Base-by-base conservation (phyloP, 805 yeast genomes). In the Ogataea nakhonphanomensis region DNA sequence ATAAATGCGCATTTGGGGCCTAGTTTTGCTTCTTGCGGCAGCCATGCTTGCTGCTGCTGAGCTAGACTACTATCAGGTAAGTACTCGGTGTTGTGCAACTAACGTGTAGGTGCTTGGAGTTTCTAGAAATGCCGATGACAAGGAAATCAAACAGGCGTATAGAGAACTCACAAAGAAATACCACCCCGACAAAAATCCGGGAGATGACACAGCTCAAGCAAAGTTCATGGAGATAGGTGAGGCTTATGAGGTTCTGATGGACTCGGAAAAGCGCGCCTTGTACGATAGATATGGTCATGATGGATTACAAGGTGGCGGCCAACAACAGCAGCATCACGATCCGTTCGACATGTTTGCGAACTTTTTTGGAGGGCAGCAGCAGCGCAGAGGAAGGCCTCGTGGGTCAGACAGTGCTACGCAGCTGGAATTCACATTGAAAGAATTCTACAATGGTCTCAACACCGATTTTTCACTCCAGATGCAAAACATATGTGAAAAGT, bases 161-260 rank as follows among this genome's bases (percentile, higher is more conserved):
- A 70, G 95, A 50, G 74, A 78, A 41, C 65, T 91, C 48, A 81
- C 90, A 50, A 83, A 87, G 60, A 85, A 85, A 57, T 88, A 76
- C 63, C 99, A 91, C 58, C 99, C 99, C 2, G 99, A 91, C 64
- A 91, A 91, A 66, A 93, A 91, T 59, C 81, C 84, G 5, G 84
- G 82, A 6, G 77, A 82, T 52, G 88, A 86, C 7, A 83, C 75
- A 22, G 95, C 97, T 1, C 89, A 86, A 49, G 81, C 84, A 35
- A 81, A 77, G 64, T 93, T 90, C 60, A 81, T 93, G 36, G 95
- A 89, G 62, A 76, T 93, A 22, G 95, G 95, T 11, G 95, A 84
- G 56, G 98, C 98, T 0, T 91, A 91, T 61, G 96, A 89, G 40
- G 84, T 88, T 9, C 71, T 89, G 46, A 74, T 78, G 49, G 87